Conservation (phyloP, 2,329 filamentous ascomycete genomes). For the Ceratocystiopsis minuta region DNA sequence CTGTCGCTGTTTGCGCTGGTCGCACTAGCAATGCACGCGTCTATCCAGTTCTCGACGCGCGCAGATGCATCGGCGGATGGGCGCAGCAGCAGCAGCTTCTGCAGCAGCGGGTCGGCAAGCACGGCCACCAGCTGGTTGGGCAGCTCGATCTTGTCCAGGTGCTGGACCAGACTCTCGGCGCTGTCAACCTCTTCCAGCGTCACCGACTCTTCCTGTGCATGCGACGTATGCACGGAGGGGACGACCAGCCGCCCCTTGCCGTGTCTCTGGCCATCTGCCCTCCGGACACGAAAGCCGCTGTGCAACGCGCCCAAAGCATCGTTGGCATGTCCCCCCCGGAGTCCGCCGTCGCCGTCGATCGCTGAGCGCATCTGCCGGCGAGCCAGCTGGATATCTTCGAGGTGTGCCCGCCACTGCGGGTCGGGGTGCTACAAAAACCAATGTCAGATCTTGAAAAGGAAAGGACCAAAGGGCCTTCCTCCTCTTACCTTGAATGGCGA, state of each 20-base stretch:
- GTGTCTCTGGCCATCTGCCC: constrained; percentile 25
- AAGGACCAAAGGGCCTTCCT: neutral
- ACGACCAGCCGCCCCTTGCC: constrained; percentile 22
- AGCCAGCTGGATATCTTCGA: constrained; percentile 47
- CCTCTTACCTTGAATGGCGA: constrained; percentile 38
- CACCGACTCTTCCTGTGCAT: constrained; percentile 49
- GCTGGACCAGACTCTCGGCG: constrained; percentile 49
- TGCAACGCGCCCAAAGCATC: constrained; percentile 15
- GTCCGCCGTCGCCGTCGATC: no score
- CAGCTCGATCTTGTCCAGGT: constrained; percentile 59
- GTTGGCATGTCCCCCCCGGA: neutral
- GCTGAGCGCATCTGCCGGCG: constrained; percentile 21
- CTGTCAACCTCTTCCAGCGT: constrained; percentile 65
- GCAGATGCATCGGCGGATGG: constrained; percentile 32
- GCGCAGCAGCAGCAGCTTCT: constrained; percentile 55
- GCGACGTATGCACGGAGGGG: constrained; percentile 55
- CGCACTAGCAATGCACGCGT: constrained; percentile 36
- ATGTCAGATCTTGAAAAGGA: neutral
- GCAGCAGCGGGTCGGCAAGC: constrained; percentile 56
- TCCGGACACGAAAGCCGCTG: constrained; percentile 41
- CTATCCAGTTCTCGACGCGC: constrained; percentile 42
- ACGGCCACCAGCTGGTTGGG: constrained; percentile 69
- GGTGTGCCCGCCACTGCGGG: constrained; percentile 50
- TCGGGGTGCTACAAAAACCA: constrained; percentile 43
- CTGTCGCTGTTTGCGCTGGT: constrained; percentile 32